These are phyloP conservation scores for Nakazawaea ambrosiae DNA, from an alignment of 805 yeast genomes.

Conservation along the genomic window DNA sequence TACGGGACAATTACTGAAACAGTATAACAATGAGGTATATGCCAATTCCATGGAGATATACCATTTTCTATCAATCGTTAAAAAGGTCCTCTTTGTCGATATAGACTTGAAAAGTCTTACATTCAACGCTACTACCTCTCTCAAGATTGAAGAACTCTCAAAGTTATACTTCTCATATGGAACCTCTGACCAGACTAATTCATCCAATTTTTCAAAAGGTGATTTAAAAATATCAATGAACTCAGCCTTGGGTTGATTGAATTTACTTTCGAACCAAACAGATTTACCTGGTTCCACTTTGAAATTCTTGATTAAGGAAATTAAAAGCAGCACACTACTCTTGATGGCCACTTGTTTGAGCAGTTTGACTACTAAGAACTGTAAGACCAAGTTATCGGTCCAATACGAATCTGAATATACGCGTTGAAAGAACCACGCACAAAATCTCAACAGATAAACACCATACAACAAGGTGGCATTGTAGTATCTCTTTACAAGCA, in stretches of 20 bases:
- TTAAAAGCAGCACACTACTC: conserved; percentile 1
- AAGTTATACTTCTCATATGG: conserved; percentile 5
- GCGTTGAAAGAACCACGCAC: conserved; percentile 1
- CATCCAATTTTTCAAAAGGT: conserved; percentile 8
- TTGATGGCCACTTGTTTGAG: conserved; percentile 7
- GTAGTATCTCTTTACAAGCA: conserved; percentile 4
- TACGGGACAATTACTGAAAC: conserved; percentile 2
- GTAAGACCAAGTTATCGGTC: conserved; percentile 5
- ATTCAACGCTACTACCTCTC: neutral
- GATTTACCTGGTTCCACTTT: neutral
- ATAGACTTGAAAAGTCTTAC: conserved; percentile 2
- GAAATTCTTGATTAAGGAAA: conserved; percentile 3
- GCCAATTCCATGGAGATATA: conserved; percentile 6
- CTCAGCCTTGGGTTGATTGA: conserved; percentile 1
- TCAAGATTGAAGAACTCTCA: conserved; percentile 1
- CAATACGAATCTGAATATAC: conserved; percentile 3
- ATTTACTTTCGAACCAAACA: neutral
- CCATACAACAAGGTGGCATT: conserved; percentile 1
- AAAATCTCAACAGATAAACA: conserved; percentile 3
- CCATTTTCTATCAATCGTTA: conserved; percentile 10
- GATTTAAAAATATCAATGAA: conserved; percentile 4
- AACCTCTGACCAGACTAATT: neutral
- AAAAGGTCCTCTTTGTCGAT: conserved; percentile 4
- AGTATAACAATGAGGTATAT: conserved; percentile 2
- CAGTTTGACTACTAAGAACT: conserved; percentile 1